Conservation (phyloP, 169 alveolate species). For the Cryptosporidium baileyi region DNA sequence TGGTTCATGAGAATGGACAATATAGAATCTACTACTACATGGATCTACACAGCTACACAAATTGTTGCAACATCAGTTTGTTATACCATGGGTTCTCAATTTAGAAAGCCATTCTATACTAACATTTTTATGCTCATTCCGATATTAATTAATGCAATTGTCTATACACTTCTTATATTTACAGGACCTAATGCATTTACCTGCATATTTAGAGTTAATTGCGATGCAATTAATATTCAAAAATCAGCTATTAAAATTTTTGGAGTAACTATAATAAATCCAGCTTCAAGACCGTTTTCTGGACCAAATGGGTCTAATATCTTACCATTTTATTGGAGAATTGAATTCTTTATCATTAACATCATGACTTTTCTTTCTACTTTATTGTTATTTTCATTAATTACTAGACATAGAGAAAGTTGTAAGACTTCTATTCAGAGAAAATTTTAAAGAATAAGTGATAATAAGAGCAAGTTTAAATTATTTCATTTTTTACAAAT, state of each 20-base stretch:
- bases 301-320: conserved; percentile 85
- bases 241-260: conserved; percentile 78
- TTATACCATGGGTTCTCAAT: conserved; percentile 67
- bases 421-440: conserved; percentile 16
- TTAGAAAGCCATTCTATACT: conserved; percentile 49
- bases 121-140: conserved; percentile 21
- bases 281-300: conserved; percentile 84
- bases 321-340: conserved; percentile 55
- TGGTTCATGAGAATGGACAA: conserved; percentile 67
- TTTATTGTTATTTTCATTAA: neutral
- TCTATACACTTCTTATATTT: conserved; percentile 70
- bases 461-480: no score
- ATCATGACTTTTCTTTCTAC: neutral
- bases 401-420: conserved; percentile 48
- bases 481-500: neutral
- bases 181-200: conserved; percentile 84
- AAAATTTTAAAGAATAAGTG: neutral
- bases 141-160: neutral
- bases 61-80: conserved; percentile 28
- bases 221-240: conserved; percentile 83
- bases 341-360: conserved; percentile 12
- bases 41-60: conserved; percentile 48
- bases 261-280: conserved; percentile 79
- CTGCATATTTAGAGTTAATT: conserved; percentile 88
- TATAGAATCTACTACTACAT: conserved; percentile 17